Evolutionary conservation across 352 stramenopile genomes (phyloP).

Genomic region (Phytophthora quininea): DNA sequence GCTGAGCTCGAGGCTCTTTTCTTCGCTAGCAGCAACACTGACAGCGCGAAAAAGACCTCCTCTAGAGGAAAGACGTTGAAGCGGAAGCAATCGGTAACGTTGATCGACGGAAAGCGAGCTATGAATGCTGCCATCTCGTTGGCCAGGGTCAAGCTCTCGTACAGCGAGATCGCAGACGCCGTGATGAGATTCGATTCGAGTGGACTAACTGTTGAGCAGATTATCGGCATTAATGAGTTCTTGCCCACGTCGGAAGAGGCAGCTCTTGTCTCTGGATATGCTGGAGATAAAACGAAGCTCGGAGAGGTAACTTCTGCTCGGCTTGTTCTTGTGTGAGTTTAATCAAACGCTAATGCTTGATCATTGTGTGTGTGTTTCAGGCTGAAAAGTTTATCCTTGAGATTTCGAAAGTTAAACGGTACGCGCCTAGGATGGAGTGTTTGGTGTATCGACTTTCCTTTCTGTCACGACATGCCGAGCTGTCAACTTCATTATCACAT

Average conservation of each 20-base stretch:
- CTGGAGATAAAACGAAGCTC: conserved; percentile 61
- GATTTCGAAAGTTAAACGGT: conserved; percentile 83
- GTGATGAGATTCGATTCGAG: conserved; percentile 72
- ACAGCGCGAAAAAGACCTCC: conserved; percentile 56
- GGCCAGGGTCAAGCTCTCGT: conserved; percentile 93
- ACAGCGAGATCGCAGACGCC: conserved; percentile 84
- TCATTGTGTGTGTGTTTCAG: conserved; percentile 20
- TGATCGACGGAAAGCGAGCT: conserved; percentile 96
- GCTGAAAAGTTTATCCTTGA: conserved; percentile 91
- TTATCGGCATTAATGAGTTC: conserved; percentile 93
- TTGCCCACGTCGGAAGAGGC: conserved; percentile 94
- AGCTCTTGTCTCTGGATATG: conserved; percentile 79
- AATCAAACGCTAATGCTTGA: conserved; percentile 5
- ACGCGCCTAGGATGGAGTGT: conserved; percentile 68
- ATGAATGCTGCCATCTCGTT: conserved; percentile 99
- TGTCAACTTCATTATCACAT: conserved; percentile 77
- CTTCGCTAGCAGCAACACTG: conserved; percentile 67
- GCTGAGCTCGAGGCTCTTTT: conserved; percentile 88
- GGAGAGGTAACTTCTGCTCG: conserved; percentile 57
- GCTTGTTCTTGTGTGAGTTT: background rate
- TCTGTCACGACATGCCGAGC: conserved; percentile 75
- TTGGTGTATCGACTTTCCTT: conserved; percentile 87
- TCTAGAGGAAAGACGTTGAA: conserved; percentile 43
- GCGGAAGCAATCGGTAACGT: conserved; percentile 83
- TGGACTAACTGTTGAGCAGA: conserved; percentile 69